These are phyloP conservation scores for Biscutella laevigata DNA, from an alignment of 441 rosid species.

Conservation along the genomic window DNA sequence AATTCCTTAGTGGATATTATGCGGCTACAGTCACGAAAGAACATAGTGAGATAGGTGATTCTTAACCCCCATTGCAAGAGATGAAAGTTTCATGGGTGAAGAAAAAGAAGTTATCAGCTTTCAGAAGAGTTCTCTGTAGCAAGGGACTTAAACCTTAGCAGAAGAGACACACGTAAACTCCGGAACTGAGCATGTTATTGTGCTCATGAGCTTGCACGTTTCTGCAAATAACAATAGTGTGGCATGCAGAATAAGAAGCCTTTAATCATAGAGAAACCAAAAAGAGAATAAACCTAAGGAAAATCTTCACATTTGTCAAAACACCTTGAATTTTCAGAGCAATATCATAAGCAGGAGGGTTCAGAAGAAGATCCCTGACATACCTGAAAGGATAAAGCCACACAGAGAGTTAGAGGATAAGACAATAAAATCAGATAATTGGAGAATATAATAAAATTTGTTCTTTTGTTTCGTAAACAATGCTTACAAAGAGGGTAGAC, in stretches of 20 bases:
- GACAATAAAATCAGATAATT: background rate
- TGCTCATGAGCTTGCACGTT: slow-evolving; percentile 80
- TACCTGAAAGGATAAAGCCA: slow-evolving; percentile 44
- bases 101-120: too few relatives aligned
- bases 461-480: background rate
- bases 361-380: slow-evolving; percentile 85
- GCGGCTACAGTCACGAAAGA: slow-evolving; percentile 5
- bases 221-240: slow-evolving; percentile 43
- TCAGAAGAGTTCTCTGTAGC: too few relatives aligned
- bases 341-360: slow-evolving; percentile 90
- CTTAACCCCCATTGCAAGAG: too few relatives aligned
- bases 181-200: slow-evolving; percentile 72
- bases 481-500: slow-evolving; percentile 74
- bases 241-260: slow-evolving; percentile 4
- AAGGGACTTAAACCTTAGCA: slow-evolving; percentile 62
- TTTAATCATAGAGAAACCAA: background rate
- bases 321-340: slow-evolving; percentile 86
- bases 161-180: slow-evolving; percentile 85
- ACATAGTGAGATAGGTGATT: background rate
- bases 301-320: slow-evolving; percentile 1
- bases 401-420: slow-evolving; percentile 2
- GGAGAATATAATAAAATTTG: background rate
- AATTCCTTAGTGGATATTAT: background rate
- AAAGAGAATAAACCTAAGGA: background rate
- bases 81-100: too few relatives aligned